Base-by-base conservation (phyloP, 2,329 filamentous ascomycete genomes). In the Ophiostoma himal-ulmi region DNA sequence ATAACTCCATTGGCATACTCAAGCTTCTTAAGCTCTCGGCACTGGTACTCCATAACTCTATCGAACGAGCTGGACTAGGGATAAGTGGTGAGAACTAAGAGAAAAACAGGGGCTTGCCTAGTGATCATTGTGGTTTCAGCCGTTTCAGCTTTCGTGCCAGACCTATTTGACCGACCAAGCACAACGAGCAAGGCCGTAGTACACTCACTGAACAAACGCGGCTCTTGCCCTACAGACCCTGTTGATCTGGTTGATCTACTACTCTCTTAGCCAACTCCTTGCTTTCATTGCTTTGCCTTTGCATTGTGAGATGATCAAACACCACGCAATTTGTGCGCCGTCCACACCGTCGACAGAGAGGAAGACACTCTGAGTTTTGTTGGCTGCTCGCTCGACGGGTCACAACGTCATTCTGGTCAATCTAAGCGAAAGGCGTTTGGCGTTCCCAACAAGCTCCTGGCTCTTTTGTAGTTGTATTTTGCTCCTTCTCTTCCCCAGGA, bases 111-210 rank as follows among this genome's bases (percentile, higher is more conserved):
- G 69, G 57, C 65, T 10, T 41, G 22, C 39, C 68, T 62, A 48
- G 65, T 41, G 70, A 69, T 52, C 70, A 48, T 22, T 39, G 44
- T 36, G 22, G 70, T 72, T 72, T 71, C 70, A 72, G 70, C 71
- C 41, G 71, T 72, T 72, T 72, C 71, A 72, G 52, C 68, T 30
- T 20, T 34, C 65, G 30, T 48, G 39, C 37, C 37, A 62, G 66
- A 48, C 64, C 22, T 57, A 22, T 22, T 14, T 26, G 52, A 26
- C 52, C 52, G n/a, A 57, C 52, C n/a, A 57, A 57, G n/a, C 52
- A 57, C 52, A 57, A 10, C 8, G 6, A 57, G 10, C 13, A 44
- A 10, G 52, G 52, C 5, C 44, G 7, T 20, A 48, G 41, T 30
- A 30, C 41, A 17, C 44, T 48, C 4, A 48, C 44, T 48, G 44